Evolutionary conservation across 805 yeast species (phyloP).

Genomic region (Ogataea sp.): DNA sequence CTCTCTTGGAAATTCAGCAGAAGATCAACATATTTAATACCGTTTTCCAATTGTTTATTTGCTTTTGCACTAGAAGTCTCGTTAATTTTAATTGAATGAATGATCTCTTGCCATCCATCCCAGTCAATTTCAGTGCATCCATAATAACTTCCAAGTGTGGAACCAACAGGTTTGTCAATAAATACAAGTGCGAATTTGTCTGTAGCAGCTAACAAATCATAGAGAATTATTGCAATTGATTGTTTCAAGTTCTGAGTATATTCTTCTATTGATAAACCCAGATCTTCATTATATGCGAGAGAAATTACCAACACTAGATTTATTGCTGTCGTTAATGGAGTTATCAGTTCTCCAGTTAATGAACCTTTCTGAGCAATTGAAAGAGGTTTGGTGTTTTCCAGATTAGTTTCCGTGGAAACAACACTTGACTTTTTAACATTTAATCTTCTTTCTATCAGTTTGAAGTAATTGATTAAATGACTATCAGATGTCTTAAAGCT

Average conservation of each 20-base stretch:
- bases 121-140: constrained; percentile 20
- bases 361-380: no score
- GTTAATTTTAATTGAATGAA: constrained; percentile 15
- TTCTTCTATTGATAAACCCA: constrained; percentile 12
- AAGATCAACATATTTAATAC: constrained; percentile 12
- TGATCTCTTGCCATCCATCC: constrained; percentile 20
- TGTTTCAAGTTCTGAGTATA: constrained; percentile 11
- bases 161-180: constrained; percentile 11
- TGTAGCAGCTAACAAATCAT: constrained; percentile 8
- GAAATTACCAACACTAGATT: constrained; percentile 19
- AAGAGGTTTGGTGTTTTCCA: no score
- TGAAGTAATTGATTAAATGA: no score
- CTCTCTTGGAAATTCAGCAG: background rate
- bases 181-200: constrained; percentile 23
- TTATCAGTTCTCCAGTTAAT: background rate
- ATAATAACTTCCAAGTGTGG: constrained; percentile 21
- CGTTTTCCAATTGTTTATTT: constrained; percentile 14
- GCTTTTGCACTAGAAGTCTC: no score
- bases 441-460: no score
- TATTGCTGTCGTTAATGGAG: no score
- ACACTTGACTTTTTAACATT: no score
- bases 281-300: constrained; percentile 11
- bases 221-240: constrained; percentile 6
- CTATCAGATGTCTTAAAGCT: no score
- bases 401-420: no score